Conservation (phyloP, 495 filamentous ascomycete species). For the Penicillium subrubescens region DNA sequence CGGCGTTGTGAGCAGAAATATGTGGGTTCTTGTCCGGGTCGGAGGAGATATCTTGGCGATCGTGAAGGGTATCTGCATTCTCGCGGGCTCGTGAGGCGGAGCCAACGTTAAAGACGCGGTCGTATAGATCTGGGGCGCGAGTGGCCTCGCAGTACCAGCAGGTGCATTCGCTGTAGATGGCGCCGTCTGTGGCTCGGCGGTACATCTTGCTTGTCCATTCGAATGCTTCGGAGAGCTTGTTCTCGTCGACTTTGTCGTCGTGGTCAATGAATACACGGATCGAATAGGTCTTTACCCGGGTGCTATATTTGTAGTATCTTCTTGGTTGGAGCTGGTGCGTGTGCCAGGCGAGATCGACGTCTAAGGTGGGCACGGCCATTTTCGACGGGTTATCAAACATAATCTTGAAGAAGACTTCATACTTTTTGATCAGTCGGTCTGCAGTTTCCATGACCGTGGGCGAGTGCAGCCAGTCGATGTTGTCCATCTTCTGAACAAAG, state of each 20-base stretch:
- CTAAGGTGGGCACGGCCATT: conserved; percentile 76
- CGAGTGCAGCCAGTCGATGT: conserved; percentile 74
- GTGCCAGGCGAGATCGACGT: conserved; percentile 82
- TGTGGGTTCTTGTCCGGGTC: conserved; percentile 65
- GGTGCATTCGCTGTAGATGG: conserved; percentile 77
- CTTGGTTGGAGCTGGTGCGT: conserved; percentile 62
- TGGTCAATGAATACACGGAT: conserved; percentile 66
- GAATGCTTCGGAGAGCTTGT: conserved; percentile 61
- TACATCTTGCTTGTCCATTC: conserved; percentile 77
- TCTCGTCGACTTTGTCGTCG: conserved; percentile 81
- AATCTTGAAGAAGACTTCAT: conserved; percentile 66
- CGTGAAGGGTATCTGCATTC: conserved; percentile 51
- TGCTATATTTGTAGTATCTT: conserved; percentile 60
- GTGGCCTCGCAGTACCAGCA: conserved; percentile 91
- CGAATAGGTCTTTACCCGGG: background rate
- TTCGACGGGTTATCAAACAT: conserved; percentile 56
- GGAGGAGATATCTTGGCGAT: conserved; percentile 56
- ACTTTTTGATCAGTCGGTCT: conserved; percentile 65
- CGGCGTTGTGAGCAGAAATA: conserved; percentile 70
- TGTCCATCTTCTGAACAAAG: conserved; percentile 81
- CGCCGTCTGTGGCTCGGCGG: conserved; percentile 54
- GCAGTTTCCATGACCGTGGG: conserved; percentile 66
- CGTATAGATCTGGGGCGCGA: conserved; percentile 58
- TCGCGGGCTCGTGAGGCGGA: conserved; percentile 35
- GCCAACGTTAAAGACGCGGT: conserved; percentile 36